Percentiles rank a stretch among this genome's conserved stretches.
These are phyloP conservation scores for Amylostereum areolatum DNA, from an alignment of 1,284 basidiomycete species.

Conservation along the genomic window DNA sequence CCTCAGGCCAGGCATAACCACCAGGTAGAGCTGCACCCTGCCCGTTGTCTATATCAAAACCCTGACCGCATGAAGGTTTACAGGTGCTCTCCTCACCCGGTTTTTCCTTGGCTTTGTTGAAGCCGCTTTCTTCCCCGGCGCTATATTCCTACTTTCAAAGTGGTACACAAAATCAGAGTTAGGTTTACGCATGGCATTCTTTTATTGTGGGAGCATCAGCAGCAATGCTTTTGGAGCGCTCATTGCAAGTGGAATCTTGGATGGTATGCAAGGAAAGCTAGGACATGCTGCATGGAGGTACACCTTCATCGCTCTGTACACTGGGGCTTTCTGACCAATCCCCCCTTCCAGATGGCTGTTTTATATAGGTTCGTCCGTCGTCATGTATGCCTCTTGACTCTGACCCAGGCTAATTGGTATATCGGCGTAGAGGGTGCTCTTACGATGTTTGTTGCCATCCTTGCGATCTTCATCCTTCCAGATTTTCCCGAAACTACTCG, in stretches of 20 bases:
- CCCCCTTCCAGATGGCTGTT: constrained; percentile 55
- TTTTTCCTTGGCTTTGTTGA: constrained; percentile 69
- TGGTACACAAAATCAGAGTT: constrained; percentile 66
- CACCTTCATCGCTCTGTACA: constrained; percentile 1
- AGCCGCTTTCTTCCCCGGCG: constrained; percentile 71
- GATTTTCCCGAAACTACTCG: constrained; percentile 59
- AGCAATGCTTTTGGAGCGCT: constrained; percentile 80
- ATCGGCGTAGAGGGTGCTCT: constrained; percentile 24
- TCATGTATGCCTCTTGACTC: not conserved
- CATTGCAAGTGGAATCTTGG: constrained; percentile 67
- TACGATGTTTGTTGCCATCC: constrained; percentile 55
- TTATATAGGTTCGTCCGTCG: constrained; percentile 34
- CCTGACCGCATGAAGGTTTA: constrained; percentile 41
- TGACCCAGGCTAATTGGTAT: not conserved
- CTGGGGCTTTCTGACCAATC: not conserved
- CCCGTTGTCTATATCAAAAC: constrained; percentile 12
- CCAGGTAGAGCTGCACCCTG: constrained; percentile 31
- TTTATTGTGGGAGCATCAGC: constrained; percentile 69
- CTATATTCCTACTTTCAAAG: constrained; percentile 57
- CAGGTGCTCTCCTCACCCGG: constrained; percentile 59
- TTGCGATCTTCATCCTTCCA: constrained; percentile 65
- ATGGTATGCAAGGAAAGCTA: constrained; percentile 60
- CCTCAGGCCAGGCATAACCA: constrained; percentile 39
- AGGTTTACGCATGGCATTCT: constrained; percentile 64
- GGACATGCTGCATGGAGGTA: constrained; percentile 73